phyloP scores from a whole-genome alignment of 1,284 basidiomycete genomes.

The Stereum hirsutum region DNA sequence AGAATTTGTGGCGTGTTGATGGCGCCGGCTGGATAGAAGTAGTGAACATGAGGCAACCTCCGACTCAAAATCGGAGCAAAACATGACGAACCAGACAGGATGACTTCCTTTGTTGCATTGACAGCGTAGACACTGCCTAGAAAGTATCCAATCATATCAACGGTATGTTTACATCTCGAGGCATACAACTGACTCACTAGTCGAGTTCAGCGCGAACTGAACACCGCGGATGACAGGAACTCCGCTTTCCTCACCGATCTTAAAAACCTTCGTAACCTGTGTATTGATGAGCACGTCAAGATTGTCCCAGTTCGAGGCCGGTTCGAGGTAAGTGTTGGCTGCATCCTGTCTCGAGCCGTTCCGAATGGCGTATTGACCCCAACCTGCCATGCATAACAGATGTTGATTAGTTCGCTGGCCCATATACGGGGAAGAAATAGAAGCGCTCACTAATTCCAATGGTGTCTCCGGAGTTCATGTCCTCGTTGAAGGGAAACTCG shows the following conservation, averaged over 20 bases:
- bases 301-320: conserved; percentile 17
- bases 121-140: conserved; percentile 13
- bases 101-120: conserved; percentile 18
- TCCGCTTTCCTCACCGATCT: background rate
- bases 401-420: background rate
- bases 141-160: conserved; percentile 3
- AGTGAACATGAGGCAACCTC: too few species aligned
- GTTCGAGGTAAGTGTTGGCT: conserved; percentile 21
- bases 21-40: too few species aligned
- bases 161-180: background rate
- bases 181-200: background rate
- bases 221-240: conserved; percentile 4
- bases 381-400: conserved; percentile 7
- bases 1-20: conserved; percentile 32
- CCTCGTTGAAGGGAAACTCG: conserved; percentile 21
- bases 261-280: conserved; percentile 14
- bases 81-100: too few species aligned
- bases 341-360: conserved; percentile 22
- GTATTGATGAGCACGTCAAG: conserved; percentile 25
- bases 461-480: conserved; percentile 24
- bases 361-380: conserved; percentile 14
- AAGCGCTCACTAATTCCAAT: conserved; percentile 21
- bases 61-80: too few species aligned
- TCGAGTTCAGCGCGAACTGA: background rate
- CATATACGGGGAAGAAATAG: too few species aligned